Conservation (phyloP, 306 rosid genomes). For the Pyrus betulifolia region DNA sequence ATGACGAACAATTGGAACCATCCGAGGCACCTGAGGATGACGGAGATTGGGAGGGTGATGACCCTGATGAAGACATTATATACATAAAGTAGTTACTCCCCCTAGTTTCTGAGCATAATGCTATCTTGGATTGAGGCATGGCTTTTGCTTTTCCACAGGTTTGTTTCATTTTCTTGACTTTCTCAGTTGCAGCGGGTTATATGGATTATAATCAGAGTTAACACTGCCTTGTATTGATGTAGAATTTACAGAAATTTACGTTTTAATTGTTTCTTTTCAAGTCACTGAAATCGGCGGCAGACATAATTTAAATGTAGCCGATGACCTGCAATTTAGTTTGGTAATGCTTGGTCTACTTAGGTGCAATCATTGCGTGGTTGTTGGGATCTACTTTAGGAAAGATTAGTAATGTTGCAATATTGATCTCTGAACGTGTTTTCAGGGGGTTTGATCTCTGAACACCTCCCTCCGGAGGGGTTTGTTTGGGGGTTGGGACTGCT, state of each 20-base stretch:
- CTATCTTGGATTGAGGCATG: slow-evolving; percentile 7
- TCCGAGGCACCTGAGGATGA: slow-evolving; percentile 34
- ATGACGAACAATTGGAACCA: slow-evolving; percentile 31
- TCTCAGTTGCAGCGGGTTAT: not conserved
- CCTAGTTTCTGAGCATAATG: slow-evolving; percentile 8
- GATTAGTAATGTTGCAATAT: not conserved
- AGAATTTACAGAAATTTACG: too few relatives aligned
- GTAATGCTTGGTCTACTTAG: not conserved
- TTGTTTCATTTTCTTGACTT: slow-evolving; percentile 8
- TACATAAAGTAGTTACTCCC: slow-evolving; percentile 50
- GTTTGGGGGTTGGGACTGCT: not conserved
- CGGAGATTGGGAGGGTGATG: slow-evolving; percentile 54
- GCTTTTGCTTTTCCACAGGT: slow-evolving; percentile 32
- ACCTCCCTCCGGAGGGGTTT: not conserved
- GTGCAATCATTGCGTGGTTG: not conserved
- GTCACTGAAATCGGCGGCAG: too few relatives aligned
- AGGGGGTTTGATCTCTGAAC: not conserved
- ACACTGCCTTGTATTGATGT: too few relatives aligned
- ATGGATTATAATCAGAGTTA: not conserved
- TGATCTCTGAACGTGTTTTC: not conserved
- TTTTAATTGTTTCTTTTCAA: too few relatives aligned
- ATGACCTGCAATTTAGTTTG: not conserved
- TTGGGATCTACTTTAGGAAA: not conserved
- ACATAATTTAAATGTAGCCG: not conserved
- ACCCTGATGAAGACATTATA: slow-evolving; percentile 66